Conservation (phyloP, 2,329 filamentous ascomycete species). For the Ploettnerulaceae sp. region DNA sequence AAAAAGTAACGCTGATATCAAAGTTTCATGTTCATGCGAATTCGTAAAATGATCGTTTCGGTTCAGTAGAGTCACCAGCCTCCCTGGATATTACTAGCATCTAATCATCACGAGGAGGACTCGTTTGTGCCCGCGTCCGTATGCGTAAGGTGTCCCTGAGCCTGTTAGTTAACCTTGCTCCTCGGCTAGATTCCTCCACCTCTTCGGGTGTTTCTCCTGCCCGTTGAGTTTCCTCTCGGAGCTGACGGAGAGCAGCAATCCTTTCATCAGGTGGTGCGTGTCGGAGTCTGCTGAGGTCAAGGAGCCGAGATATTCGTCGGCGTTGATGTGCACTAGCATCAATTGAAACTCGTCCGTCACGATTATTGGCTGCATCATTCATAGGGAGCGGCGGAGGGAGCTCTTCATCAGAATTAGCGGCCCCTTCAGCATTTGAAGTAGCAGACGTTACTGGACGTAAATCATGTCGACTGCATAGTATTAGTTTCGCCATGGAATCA, state of each 20-base stretch:
- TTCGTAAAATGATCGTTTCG: constrained; percentile 4
- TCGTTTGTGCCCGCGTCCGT: constrained; percentile 25
- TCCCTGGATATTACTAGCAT: background rate
- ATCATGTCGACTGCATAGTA: constrained; percentile 34
- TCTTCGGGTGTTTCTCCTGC: constrained; percentile 15
- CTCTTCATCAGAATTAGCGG: constrained; percentile 17
- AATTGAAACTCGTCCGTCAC: constrained; percentile 31
- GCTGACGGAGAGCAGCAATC: constrained; percentile 53
- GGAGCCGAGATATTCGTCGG: constrained; percentile 46
- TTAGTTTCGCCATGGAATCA: constrained; percentile 12
- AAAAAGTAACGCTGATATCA: background rate
- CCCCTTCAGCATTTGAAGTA: constrained; percentile 33
- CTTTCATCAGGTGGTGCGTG: constrained; percentile 57
- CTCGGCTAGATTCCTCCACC: constrained; percentile 24
- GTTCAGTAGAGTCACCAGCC: constrained; percentile 13
- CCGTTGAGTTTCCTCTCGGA: constrained; percentile 37
- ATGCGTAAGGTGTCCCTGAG: constrained; percentile 31
- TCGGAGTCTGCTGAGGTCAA: constrained; percentile 53
- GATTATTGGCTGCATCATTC: constrained; percentile 17
- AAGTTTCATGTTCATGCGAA: background rate
- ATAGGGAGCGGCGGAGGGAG: constrained; percentile 28
- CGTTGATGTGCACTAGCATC: constrained; percentile 37
- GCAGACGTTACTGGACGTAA: constrained; percentile 31
- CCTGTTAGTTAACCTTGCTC: constrained; percentile 28
- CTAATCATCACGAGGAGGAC: background rate